Conservation (phyloP, 345 rosid species). For the Gossypium longicalyx region DNA sequence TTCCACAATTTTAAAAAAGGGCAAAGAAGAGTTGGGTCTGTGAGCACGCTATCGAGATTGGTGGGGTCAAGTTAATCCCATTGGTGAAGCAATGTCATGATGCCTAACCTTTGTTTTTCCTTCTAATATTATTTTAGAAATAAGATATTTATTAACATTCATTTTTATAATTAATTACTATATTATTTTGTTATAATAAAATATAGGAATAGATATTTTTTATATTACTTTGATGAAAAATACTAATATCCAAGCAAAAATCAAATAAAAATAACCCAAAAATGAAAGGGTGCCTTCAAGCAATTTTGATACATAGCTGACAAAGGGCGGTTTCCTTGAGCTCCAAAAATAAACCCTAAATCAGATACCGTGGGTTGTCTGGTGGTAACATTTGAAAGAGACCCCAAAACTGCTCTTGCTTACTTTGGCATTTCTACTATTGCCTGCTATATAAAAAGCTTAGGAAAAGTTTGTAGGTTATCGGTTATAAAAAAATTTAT, state of each 20-base stretch:
- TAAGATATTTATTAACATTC: not conserved
- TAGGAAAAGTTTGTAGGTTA: too few species aligned
- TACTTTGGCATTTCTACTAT: too few species aligned
- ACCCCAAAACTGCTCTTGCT: conserved; percentile 10
- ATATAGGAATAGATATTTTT: too few species aligned
- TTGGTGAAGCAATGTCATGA: conserved; percentile 18
- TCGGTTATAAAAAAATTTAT: too few species aligned
- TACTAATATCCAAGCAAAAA: too few species aligned
- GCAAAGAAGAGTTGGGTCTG: not conserved
- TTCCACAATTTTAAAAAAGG: not conserved
- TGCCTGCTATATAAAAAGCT: too few species aligned
- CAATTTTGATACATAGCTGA: too few species aligned
- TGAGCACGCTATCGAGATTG: conserved; percentile 16
- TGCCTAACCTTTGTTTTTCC: not conserved
- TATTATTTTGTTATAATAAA: not conserved
- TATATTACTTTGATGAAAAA: too few species aligned
- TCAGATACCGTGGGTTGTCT: conserved; percentile 41
- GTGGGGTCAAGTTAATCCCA: conserved; percentile 23
- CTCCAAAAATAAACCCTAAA: conserved; percentile 22
- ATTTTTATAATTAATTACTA: not conserved
- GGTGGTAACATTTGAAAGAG: not conserved
- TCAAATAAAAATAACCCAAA: too few species aligned
- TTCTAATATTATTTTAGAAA: not conserved
- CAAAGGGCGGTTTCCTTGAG: conserved; percentile 19
- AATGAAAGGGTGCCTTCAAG: too few species aligned